Base-by-base conservation (phyloP, 306 rosid genomes). In the Inga leiocalycina region DNA sequence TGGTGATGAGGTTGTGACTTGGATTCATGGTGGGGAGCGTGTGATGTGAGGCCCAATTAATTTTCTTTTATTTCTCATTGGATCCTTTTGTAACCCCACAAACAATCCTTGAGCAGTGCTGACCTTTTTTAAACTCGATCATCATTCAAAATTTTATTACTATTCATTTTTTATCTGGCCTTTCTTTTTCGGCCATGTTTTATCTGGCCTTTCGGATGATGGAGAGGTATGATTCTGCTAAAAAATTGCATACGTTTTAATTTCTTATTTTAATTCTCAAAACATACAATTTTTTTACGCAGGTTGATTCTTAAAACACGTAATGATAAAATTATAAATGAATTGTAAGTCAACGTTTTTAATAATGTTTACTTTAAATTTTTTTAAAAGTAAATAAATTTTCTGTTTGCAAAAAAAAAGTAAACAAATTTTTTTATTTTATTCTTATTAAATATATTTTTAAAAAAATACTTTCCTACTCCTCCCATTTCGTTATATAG, bases 71-170 rank as follows among this genome's bases (percentile, higher is more conserved):
- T 78, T 75, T 81, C 2, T 65, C 76, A 84, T 81, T 87, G 79
- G 83, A 46, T 74, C 74, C 84, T 72, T 78, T 84, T n/a, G 78
- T 34, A 41, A 77, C 30, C 87, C 76, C 67, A 48, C 76, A 77
- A 30, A 9, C 30, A 8, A 4, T 51, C 5, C 12, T 14, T 30
- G 7, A 6, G 62, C 30, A 6, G n/a, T 66, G 44, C 3, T 13
- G 2, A 15, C 46, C 41, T 37, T 19, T 3, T 16, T 34, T 5
- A 1, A 19, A 37, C 39, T 19, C 41, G 3, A 44, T 44, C 54
- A 43, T 44, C n/a, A 27, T 27, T 27, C 35, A 10, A 11, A 71
- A 71, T 5, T n/a, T 71, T 3, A 22, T 71, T 48, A 7, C 66
- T 20, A 8, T 56, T 56, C 64, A 19, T n/a, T 56, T 56, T 19